Evolutionary conservation across 2,329 filamentous ascomycete species (phyloP).

Genomic region (Ilyonectria robusta): DNA sequence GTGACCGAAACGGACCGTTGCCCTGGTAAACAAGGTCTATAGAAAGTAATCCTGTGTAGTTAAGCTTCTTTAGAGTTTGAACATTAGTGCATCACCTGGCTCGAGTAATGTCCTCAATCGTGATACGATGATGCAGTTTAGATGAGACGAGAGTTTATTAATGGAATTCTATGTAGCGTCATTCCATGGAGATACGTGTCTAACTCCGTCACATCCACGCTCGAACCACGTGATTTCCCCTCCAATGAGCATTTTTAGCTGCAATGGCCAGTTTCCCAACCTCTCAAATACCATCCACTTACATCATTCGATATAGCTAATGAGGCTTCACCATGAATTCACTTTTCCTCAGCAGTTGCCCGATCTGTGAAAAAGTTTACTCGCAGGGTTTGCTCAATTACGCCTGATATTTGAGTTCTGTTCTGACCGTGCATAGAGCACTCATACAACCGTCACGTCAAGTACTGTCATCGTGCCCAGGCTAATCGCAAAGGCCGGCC

Average conservation of each 20-base stretch:
- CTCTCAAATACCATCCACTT: neutral
- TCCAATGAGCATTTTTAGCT: neutral
- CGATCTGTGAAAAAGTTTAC: slow-evolving; percentile 40
- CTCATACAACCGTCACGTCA: slow-evolving; percentile 44
- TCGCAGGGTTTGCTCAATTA: slow-evolving; percentile 33
- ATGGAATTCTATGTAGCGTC: neutral
- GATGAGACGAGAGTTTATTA: neutral
- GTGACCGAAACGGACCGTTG: slow-evolving; percentile 39
- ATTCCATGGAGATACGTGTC: neutral
- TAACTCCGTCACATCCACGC: neutral
- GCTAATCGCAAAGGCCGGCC: slow-evolving; percentile 42
- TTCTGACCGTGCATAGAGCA: slow-evolving; percentile 23
- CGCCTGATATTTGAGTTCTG: no score
- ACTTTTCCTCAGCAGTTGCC: slow-evolving; percentile 29
- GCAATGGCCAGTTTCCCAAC: neutral
- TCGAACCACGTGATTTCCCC: neutral
- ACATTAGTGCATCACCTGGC: no score
- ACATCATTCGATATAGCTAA: neutral
- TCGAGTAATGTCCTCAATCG: neutral
- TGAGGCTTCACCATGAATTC: neutral
- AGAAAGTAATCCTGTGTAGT: no score
- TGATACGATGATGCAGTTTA: neutral
- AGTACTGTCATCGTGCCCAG: slow-evolving; percentile 45
- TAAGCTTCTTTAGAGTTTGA: neutral
- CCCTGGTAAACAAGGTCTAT: slow-evolving; percentile 28